Evolutionary conservation across 306 rosid genomes (phyloP).

Genomic region (Coriaria nepalensis): DNA sequence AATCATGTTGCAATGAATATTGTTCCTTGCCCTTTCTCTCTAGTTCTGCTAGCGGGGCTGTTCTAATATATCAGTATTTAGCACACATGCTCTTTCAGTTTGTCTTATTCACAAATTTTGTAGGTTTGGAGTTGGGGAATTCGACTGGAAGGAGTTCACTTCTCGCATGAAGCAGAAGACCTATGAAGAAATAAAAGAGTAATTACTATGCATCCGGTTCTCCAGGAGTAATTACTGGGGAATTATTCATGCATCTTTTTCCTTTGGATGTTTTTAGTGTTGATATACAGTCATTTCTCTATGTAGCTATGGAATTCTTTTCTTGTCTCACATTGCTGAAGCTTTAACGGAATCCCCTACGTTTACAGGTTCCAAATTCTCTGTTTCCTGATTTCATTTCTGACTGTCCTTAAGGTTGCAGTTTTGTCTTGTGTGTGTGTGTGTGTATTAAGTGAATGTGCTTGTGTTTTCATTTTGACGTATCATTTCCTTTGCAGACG

Average conservation of each 20-base stretch:
- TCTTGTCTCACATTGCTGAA: conserved; percentile 84
- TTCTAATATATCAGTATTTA: conserved; percentile 3
- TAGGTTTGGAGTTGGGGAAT: conserved; percentile 93
- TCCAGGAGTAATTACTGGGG: neutral
- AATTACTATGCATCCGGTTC: conserved; percentile 15
- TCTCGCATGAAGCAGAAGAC: conserved; percentile 91
- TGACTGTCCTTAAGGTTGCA: neutral
- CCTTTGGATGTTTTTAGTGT: conserved; percentile 1
- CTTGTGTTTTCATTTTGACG: conserved; percentile 6
- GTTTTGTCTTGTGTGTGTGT: neutral
- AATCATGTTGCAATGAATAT: neutral
- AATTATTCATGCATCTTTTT: neutral
- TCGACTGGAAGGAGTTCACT: conserved; percentile 85
- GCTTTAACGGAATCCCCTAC: conserved; percentile 57
- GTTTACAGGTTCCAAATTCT: conserved; percentile 61
- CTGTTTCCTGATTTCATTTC: neutral
- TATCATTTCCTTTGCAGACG: conserved; percentile 44
- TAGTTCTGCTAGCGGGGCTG: neutral
- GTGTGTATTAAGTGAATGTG: conserved; percentile 10
- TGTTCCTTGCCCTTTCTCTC: conserved; percentile 3
- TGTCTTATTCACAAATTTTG: conserved; percentile 20
- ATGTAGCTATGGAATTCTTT: conserved; percentile 70
- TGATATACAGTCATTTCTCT: conserved; percentile 15
- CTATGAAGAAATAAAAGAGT: conserved; percentile 77
- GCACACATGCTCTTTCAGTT: conserved; percentile 9